These are phyloP conservation scores for Adansonia gregorii DNA, from an alignment of 441 rosid species.

Conservation along the genomic window DNA sequence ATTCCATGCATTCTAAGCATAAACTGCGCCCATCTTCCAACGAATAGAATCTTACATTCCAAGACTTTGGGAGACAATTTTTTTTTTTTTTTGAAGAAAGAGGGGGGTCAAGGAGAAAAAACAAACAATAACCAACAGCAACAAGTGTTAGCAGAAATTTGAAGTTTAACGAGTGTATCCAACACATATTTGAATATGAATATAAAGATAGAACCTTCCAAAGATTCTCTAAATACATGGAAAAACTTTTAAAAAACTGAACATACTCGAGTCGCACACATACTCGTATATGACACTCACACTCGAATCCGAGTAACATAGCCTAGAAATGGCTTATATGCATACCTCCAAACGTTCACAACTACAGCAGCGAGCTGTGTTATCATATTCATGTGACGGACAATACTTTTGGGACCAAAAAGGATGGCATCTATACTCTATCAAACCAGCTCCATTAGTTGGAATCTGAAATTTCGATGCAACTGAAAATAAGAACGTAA, in stretches of 20 bases:
- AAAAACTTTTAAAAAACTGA: too few species aligned
- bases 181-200: background rate
- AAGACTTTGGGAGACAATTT: constrained; percentile 46
- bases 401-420: constrained; percentile 95
- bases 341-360: constrained; percentile 92
- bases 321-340: background rate
- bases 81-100: background rate
- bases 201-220: too few species aligned
- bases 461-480: constrained; percentile 58
- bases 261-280: too few species aligned
- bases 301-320: too few species aligned
- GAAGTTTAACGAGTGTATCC: background rate
- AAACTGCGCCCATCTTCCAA: constrained; percentile 80
- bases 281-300: too few species aligned
- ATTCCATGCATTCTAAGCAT: constrained; percentile 86
- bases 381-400: constrained; percentile 82
- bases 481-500: background rate
- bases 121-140: background rate
- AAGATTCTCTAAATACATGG: too few species aligned
- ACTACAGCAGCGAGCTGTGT: constrained; percentile 86
- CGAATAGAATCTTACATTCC: constrained; percentile 64
- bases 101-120: background rate
- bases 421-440: constrained; percentile 92
- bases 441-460: constrained; percentile 76
- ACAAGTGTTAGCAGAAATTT: background rate